Evolutionary conservation across 768 basidiomycete species (phyloP).

Genomic region (Cystofilobasidium macerans): DNA sequence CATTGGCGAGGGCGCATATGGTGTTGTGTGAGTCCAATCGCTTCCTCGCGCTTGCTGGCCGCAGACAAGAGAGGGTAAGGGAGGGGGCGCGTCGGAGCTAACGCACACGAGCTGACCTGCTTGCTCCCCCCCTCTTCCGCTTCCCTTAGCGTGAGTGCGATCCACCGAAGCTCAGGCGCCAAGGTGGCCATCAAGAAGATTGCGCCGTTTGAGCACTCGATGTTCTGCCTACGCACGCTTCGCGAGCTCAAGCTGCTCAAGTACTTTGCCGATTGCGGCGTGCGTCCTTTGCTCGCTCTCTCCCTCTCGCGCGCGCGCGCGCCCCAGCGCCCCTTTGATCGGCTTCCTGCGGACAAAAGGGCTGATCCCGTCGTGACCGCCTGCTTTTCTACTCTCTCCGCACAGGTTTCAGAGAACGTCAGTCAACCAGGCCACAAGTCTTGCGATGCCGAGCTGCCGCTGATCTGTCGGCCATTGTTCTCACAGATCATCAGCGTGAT

Average conservation of each 20-base stretch:
- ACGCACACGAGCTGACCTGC: not conserved
- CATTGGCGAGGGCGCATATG: conserved; percentile 60
- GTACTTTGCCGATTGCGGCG: conserved; percentile 42
- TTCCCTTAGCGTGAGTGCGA: conserved; percentile 40
- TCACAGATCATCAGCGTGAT: conserved; percentile 90
- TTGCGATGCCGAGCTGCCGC: not conserved
- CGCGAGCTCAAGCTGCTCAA: conserved; percentile 87
- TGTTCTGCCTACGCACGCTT: conserved; percentile 67
- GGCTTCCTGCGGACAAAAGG: not conserved
- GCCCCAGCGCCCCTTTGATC: conserved; percentile 14
- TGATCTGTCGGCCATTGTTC: conserved; percentile 29
- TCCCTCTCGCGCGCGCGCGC: too few relatives aligned
- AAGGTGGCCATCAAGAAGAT: conserved; percentile 93
- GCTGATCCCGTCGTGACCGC: conserved; percentile 20
- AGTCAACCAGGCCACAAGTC: not conserved
- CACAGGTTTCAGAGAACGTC: conserved; percentile 23
- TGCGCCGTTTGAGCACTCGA: conserved; percentile 73
- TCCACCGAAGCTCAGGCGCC: conserved; percentile 63
- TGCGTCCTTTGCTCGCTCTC: not conserved
- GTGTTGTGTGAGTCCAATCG: conserved; percentile 40
- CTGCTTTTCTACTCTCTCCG: not conserved
- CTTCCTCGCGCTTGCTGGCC: not conserved
- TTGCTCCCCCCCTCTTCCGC: not conserved
- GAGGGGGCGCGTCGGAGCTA: not conserved
- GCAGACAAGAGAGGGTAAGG: too few relatives aligned